Evolutionary conservation across 1,284 basidiomycete genomes (phyloP).

Genomic region (Ceratobasidium sp.): DNA sequence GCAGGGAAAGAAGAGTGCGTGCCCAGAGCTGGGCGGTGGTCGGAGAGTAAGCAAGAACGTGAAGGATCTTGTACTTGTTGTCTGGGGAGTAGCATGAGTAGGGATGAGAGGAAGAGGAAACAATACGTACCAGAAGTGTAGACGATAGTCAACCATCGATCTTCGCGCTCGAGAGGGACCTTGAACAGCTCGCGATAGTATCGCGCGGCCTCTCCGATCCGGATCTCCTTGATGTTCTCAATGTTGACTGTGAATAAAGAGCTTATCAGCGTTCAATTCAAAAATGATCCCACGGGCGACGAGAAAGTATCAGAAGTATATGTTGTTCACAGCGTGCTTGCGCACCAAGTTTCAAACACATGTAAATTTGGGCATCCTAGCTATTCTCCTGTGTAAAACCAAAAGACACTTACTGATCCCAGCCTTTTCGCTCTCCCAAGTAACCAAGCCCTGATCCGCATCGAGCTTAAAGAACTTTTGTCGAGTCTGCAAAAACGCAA

Average conservation of each 20-base stretch:
- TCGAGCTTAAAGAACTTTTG: slow-evolving; percentile 69
- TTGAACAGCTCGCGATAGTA: slow-evolving; percentile 82
- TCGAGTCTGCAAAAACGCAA: slow-evolving; percentile 57
- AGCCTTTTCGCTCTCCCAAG: slow-evolving; percentile 82
- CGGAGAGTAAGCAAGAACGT: slow-evolving; percentile 79
- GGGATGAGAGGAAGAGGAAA: neutral
- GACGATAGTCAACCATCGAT: slow-evolving; percentile 78
- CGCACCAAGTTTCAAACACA: too few relatives aligned
- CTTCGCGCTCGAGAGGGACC: slow-evolving; percentile 64
- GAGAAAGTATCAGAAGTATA: too few relatives aligned
- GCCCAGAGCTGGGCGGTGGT: slow-evolving; percentile 76
- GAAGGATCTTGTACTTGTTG: slow-evolving; percentile 88
- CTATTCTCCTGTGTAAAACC: too few relatives aligned
- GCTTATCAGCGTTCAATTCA: neutral
- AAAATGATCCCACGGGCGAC: neutral
- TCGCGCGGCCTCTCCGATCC: slow-evolving; percentile 75
- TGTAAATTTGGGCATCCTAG: too few relatives aligned
- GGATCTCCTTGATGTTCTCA: slow-evolving; percentile 90
- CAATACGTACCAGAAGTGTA: slow-evolving; percentile 58
- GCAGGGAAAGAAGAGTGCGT: slow-evolving; percentile 63
- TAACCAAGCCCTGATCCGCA: slow-evolving; percentile 77
- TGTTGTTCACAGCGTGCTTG: too few relatives aligned
- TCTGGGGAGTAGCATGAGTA: slow-evolving; percentile 53
- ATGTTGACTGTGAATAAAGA: slow-evolving; percentile 71
- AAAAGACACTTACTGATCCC: slow-evolving; percentile 67